A percentile compares a stretch with the other conserved stretches of the same genome.
These are phyloP conservation scores for Metschnikowia sp. DNA, from an alignment of 805 yeast genomes.

Conservation along the genomic window DNA sequence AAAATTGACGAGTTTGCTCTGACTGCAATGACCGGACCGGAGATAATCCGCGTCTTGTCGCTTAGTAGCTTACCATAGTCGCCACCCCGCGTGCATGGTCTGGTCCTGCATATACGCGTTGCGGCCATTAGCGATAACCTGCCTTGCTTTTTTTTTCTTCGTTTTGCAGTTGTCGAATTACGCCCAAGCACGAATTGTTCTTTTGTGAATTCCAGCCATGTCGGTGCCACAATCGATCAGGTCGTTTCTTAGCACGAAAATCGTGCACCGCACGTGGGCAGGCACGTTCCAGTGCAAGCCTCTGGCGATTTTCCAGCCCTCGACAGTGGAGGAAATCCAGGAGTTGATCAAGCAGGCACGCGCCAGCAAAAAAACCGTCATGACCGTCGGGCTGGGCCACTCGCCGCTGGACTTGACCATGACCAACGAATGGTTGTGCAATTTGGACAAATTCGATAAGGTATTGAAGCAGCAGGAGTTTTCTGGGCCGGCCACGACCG, in stretches of 20 bases:
- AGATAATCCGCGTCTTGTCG: too few species aligned
- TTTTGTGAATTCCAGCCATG: slow-evolving; percentile 13
- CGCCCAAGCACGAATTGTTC: too few species aligned
- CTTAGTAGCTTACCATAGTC: too few species aligned
- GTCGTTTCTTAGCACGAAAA: slow-evolving; percentile 37
- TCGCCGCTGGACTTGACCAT: slow-evolving; percentile 90
- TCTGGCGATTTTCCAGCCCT: slow-evolving; percentile 75
- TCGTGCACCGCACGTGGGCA: slow-evolving; percentile 79
- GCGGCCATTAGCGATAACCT: too few species aligned
- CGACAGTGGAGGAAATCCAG: slow-evolving; percentile 61
- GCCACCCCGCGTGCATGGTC: too few species aligned
- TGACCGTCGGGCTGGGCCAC: slow-evolving; percentile 91
- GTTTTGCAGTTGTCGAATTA: background rate
- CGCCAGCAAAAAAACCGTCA: slow-evolving; percentile 56
- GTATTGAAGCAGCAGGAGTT: slow-evolving; percentile 48
- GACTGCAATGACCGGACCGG: too few species aligned
- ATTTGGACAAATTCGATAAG: slow-evolving; percentile 69
- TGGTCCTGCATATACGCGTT: too few species aligned
- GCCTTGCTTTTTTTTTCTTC: background rate
- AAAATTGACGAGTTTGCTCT: too few species aligned
- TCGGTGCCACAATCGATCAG: slow-evolving; percentile 33
- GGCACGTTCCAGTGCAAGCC: slow-evolving; percentile 80
- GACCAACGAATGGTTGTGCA: slow-evolving; percentile 85
- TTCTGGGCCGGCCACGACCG: slow-evolving; percentile 32
- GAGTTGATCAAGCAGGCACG: slow-evolving; percentile 66